Percentiles rank a stretch among this genome's conserved stretches.
These are phyloP conservation scores for Fonsecaea monophora DNA, from an alignment of 2,329 filamentous ascomycete species.

Conservation along the genomic window DNA sequence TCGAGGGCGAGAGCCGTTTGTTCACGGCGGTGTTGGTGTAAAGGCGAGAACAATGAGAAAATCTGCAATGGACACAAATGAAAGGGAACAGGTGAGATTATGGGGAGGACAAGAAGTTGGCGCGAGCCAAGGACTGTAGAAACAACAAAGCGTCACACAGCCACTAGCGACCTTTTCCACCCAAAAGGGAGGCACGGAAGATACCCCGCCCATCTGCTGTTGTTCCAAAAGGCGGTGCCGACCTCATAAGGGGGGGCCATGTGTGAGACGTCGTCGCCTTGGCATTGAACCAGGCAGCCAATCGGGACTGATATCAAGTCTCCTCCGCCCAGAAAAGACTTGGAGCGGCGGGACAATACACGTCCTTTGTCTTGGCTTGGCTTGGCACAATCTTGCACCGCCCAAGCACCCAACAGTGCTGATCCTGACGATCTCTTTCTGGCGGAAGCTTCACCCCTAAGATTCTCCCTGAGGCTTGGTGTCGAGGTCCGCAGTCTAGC, in stretches of 20 bases:
- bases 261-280: constrained; percentile 16
- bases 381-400: constrained; percentile 14
- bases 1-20: not conserved
- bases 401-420: not conserved
- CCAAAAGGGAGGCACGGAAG: not conserved
- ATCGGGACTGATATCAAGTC: not conserved
- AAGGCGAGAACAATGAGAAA: not conserved
- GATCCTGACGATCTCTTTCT: constrained; percentile 2
- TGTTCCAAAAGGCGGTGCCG: constrained; percentile 2
- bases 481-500: not conserved
- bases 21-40: not conserved
- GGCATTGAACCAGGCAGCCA: not conserved
- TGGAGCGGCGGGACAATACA: constrained; percentile 16
- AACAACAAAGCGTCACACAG: not conserved
- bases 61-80: not conserved
- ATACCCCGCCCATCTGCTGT: constrained; percentile 5
- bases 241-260: constrained; percentile 5
- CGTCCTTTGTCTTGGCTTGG: not conserved
- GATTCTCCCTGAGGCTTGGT: not conserved
- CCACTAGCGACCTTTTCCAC: not conserved
- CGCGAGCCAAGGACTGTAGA: constrained; percentile 8
- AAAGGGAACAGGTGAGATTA: not conserved
- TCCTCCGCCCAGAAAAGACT: constrained; percentile 17
- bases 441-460: not conserved
- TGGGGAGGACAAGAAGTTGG: constrained; percentile 3